Base-by-base conservation (phyloP, 768 basidiomycete genomes). In the Fomitopsis serialis region DNA sequence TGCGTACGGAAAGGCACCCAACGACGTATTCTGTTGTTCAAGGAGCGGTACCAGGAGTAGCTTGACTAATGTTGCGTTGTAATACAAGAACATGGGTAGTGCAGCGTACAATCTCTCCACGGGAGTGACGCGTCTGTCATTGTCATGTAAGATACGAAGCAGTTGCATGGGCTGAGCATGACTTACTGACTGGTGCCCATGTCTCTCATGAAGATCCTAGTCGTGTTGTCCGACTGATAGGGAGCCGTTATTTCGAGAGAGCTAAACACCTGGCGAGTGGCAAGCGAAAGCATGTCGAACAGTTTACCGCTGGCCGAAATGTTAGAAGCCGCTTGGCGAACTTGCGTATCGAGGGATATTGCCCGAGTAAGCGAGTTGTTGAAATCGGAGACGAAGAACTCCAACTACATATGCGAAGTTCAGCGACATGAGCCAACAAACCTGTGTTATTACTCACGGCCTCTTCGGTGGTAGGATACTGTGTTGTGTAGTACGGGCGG, bases 31-130 rank as follows among this genome's bases (percentile, higher is more conserved):
- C 37, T 66, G 65, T 22, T 57, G 65, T 22, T 64, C 61, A 8
- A 70, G 55, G 0, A 68, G 53, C 3, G 69, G 69, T 12, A 52
- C 34, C 1, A 70, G 60, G 17, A 68, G 53, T 6, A 58, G 57
- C 4, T 59, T 57, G 1, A 58, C 60, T 19, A 67, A 57, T 6
- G 66, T 56, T 2, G 66, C 64, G 35, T 70, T 70, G 47, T 64
- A 40, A 50, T 64, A 68, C 1, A 69, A 51, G 46, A 63, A 64
- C 24, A 63, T 53, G 10, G 69, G 66, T 21, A 65, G 62, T 8
- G 66, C 54, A 2, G 67, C 59, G 50, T 62, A 68, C n/a, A 70
- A 55, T 1, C 58, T 60, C 48, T 70, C 69, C 4, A 70, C 68
- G 2, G 69, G 66, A 50, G 61, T 68, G 8, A 68, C 62, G 3